A percentile compares a stretch with the other conserved stretches of the same genome.
Conservation (phyloP, 2,329 filamentous ascomycete genomes). For the Cladosporium sp. region DNA sequence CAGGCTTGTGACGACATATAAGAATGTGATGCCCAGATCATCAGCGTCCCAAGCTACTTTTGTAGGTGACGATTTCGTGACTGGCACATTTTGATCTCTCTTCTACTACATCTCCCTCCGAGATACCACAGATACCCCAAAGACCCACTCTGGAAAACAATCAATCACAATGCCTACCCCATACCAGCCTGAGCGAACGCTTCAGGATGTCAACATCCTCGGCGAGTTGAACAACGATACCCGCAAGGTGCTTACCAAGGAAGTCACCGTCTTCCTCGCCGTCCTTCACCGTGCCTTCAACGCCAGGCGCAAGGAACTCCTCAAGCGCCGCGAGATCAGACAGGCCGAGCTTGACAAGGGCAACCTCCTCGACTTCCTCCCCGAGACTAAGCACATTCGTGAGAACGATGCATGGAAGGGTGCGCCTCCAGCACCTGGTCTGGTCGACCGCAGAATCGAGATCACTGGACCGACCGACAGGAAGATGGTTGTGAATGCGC, state of each 20-base stretch:
- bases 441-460: constrained; percentile 90
- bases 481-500: constrained; percentile 97
- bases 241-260: constrained; percentile 85
- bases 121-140: background rate
- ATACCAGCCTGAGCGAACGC: constrained; percentile 56
- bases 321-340: constrained; percentile 78
- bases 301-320: constrained; percentile 75
- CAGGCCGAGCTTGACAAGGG: constrained; percentile 93
- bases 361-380: constrained; percentile 83
- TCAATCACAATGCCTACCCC: constrained; percentile 17
- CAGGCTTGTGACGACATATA: constrained; percentile 13
- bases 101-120: too few relatives aligned
- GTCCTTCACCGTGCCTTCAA: constrained; percentile 96
- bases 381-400: constrained; percentile 91
- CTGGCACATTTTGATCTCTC: background rate
- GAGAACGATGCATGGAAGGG: constrained; percentile 93
- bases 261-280: constrained; percentile 86
- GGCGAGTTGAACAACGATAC: constrained; percentile 72
- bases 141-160: background rate
- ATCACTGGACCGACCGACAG: constrained; percentile 96
- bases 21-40: constrained; percentile 11
- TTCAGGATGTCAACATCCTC: constrained; percentile 83
- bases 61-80: constrained; percentile 1
- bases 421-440: constrained; percentile 81
- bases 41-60: background rate